Evolutionary conservation across 2,329 filamentous ascomycete genomes (phyloP).

Genomic region (Neonectria faginata): DNA sequence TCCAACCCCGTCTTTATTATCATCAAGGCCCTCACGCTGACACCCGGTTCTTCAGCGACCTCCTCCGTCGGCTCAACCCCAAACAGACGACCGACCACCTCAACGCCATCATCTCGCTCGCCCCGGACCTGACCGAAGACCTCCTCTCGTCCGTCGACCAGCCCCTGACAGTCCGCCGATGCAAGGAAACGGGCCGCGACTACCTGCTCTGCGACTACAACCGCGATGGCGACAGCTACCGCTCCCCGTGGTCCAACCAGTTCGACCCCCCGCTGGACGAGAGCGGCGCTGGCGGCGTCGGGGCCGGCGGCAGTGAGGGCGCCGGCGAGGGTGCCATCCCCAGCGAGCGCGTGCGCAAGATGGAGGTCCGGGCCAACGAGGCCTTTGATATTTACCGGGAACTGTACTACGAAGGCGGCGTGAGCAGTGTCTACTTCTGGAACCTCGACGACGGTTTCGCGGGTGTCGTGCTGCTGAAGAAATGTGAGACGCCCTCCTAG

Average conservation of each 20-base stretch:
- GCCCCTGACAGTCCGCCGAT: conserved; percentile 86
- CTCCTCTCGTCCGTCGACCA: conserved; percentile 98
- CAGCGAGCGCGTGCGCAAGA: conserved; percentile 89
- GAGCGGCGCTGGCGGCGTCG: conserved; percentile 65
- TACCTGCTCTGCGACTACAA: conserved; percentile 99
- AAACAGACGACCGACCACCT: conserved; percentile 92
- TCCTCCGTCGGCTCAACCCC: conserved; percentile 96
- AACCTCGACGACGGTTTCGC: conserved; percentile 98
- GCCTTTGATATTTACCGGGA: conserved; percentile 97
- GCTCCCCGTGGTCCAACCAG: conserved; percentile 98
- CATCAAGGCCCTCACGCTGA: conserved; percentile 4
- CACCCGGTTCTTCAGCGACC: conserved; percentile 72
- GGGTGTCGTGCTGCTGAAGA: conserved; percentile 95
- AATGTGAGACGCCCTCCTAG: conserved; percentile 68
- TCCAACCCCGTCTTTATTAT: background rate
- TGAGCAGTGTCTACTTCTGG: conserved; percentile 98
- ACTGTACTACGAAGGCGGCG: conserved; percentile 95
- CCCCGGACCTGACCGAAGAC: conserved; percentile 94
- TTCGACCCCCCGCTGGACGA: conserved; percentile 90
- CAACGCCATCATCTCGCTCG: conserved; percentile 86
- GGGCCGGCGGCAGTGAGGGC: conserved; percentile 66
- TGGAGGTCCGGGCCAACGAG: conserved; percentile 94
- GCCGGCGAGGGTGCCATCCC: conserved; percentile 85
- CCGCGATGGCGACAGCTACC: conserved; percentile 97
- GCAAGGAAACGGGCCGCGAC: conserved; percentile 89